Evolutionary conservation across 768 basidiomycete genomes (phyloP), one percentile per base, ranked within the genome.

Genomic region (Leccinum rimulosum): DNA sequence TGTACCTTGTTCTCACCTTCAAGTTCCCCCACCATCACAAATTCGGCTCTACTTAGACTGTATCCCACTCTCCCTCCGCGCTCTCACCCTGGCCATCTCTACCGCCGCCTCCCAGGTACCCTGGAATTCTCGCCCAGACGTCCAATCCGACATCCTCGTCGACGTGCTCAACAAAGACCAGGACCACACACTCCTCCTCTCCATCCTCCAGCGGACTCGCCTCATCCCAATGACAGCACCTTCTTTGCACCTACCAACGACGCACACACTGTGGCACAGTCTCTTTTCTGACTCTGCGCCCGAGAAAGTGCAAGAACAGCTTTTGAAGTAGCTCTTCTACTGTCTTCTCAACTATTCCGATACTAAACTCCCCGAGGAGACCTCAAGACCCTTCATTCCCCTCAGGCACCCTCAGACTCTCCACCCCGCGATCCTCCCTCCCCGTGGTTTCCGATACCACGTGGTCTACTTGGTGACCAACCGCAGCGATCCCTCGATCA

Each of bases 161-260:
- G 93, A 95, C 65, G 81, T 83, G 51, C 88, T 99, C 62, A 82
- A 77, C 40, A 74, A 75, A 0, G 92, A 95, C 67, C 76, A 84
- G 2, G 87, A 96, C 73, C 95, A 93, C 68, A 77, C 85, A 1
- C 86, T 85, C 30, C 78, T 97, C 17, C 75, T 98, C 17, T 70
- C 70, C 22, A 83, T 97, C 14, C 80, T 98, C 10, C 94, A 96
- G 72, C 83, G 84, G 14, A 83, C 96, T 4, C 86, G 86, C 60
- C 87, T 98, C 62, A 86, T 99, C 55, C 96, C 96, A 2, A 93
- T 91, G 84, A 79, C 45, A 82, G 82, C 69, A 97, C 97, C 28
- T 72, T 99, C 50, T 98, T 98, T 68, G 97, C 97, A 2, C 97
- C 97, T 2, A 97, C 93, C 19, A 95, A 99, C 75, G 87, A 93